Percentiles rank a stretch among this genome's conserved stretches.
Evolutionary conservation across 2,329 filamentous ascomycete genomes (phyloP).

Genomic region (Alternaria gaisen): DNA sequence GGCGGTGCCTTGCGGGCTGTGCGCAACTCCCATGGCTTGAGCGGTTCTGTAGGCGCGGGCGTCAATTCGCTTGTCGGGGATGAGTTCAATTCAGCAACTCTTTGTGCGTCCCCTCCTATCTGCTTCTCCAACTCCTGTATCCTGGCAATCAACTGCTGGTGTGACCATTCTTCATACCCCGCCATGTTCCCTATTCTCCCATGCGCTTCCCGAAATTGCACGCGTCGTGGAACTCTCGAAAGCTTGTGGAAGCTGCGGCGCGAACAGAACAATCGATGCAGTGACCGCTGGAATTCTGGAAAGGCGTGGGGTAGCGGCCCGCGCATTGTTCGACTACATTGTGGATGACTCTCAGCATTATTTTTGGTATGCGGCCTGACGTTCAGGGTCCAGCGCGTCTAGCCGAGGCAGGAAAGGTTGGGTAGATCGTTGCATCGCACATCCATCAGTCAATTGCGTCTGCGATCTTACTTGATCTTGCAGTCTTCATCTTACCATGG

Average conservation of each 20-base stretch:
- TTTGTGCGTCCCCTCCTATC: constrained; percentile 4
- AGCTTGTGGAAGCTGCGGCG: constrained; percentile 45
- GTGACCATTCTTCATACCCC: constrained; percentile 45
- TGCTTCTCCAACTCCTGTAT: constrained; percentile 45
- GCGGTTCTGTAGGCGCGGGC: not conserved
- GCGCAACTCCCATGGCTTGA: constrained; percentile 28
- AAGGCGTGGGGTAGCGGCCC: constrained; percentile 37
- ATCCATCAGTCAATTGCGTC: not conserved
- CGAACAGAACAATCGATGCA: constrained; percentile 41
- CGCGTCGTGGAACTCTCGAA: constrained; percentile 41
- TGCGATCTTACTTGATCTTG: not conserved
- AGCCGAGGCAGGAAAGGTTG: constrained; percentile 14
- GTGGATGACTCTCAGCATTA: constrained; percentile 26
- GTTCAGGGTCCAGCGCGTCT: constrained; percentile 34
- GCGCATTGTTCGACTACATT: constrained; percentile 37
- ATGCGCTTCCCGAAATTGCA: constrained; percentile 23
- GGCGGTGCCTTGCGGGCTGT: constrained; percentile 48
- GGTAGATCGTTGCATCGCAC: not conserved
- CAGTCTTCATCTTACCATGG: not conserved
- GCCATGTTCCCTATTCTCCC: constrained; percentile 31
- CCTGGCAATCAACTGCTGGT: constrained; percentile 45
- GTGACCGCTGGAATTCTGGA: constrained; percentile 36
- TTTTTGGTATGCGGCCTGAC: constrained; percentile 39
- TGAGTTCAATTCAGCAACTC: constrained; percentile 1
- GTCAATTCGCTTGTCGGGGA: constrained; percentile 1